Percentiles rank a stretch among this genome's conserved stretches.
Evolutionary conservation across 352 stramenopile species (phyloP).

Genomic region (Pythium coloratum): DNA sequence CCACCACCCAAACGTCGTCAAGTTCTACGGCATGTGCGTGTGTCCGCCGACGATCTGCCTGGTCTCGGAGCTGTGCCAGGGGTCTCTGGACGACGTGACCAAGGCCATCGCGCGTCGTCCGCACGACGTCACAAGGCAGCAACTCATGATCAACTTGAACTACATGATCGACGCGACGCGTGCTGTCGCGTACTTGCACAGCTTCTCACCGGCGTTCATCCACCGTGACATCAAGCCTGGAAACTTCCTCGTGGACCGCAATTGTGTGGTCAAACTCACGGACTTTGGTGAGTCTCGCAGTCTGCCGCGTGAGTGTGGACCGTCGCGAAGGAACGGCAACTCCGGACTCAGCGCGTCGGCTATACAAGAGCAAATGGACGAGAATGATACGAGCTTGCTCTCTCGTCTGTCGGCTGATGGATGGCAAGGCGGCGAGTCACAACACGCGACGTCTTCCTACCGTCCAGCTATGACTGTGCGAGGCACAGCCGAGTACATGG

Average conservation of each 20-base stretch:
- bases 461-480: slow-evolving; percentile 60
- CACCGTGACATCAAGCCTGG: slow-evolving; percentile 73
- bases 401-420: background rate
- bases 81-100: slow-evolving; percentile 50
- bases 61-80: slow-evolving; percentile 75
- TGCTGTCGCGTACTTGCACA: slow-evolving; percentile 70
- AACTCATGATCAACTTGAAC: slow-evolving; percentile 58
- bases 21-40: slow-evolving; percentile 85
- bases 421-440: background rate
- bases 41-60: slow-evolving; percentile 73
- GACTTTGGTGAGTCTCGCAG: slow-evolving; percentile 42
- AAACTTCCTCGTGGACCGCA: slow-evolving; percentile 77
- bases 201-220: slow-evolving; percentile 68
- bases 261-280: slow-evolving; percentile 38
- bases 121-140: slow-evolving; percentile 47
- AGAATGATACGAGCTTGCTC: background rate
- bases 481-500: slow-evolving; percentile 83
- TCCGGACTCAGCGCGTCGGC: background rate
- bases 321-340: background rate
- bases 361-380: background rate
- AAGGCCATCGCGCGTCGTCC: slow-evolving; percentile 47
- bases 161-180: slow-evolving; percentile 70
- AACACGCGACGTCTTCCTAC: background rate
- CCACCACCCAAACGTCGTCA: slow-evolving; percentile 78
- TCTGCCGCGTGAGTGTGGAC: slow-evolving; percentile 26